phyloP scores from a whole-genome alignment of 2,329 filamentous ascomycete genomes.

The Fusarium dimerum region DNA sequence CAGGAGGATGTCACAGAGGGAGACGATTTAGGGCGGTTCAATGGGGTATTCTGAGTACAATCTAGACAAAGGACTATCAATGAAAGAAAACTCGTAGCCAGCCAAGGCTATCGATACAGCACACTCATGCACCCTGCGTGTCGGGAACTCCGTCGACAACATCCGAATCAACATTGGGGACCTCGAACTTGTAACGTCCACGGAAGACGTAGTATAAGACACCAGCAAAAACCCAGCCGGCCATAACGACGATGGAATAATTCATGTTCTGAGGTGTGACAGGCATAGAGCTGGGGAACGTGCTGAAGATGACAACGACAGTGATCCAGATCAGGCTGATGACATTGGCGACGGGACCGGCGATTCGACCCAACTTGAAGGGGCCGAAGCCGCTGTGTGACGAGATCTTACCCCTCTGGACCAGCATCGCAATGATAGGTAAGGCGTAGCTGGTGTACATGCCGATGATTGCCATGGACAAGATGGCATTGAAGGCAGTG shows the following conservation, averaged over 20 bases:
- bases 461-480: constrained; percentile 44
- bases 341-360: constrained; percentile 40
- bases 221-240: constrained; percentile 40
- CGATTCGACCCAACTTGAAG: constrained; percentile 32
- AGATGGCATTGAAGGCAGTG: constrained; percentile 43
- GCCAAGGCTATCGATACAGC: too few relatives aligned
- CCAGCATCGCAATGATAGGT: constrained; percentile 39
- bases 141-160: not conserved
- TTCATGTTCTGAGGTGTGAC: constrained; percentile 48
- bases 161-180: constrained; percentile 15
- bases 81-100: too few relatives aligned
- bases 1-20: too few relatives aligned
- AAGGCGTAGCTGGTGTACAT: constrained; percentile 46
- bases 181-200: constrained; percentile 29
- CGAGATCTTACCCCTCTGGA: constrained; percentile 34
- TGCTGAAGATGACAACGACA: constrained; percentile 47
- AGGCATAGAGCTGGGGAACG: constrained; percentile 43
- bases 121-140: too few relatives aligned
- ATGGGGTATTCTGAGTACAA: too few relatives aligned
- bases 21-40: too few relatives aligned
- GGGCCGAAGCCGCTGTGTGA: constrained; percentile 19
- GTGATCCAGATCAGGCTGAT: constrained; percentile 45
- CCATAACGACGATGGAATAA: constrained; percentile 45
- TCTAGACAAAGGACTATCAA: too few relatives aligned
- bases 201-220: constrained; percentile 33